Conservation (phyloP, 129 eudicot genomes). For the Flaveria brownii region DNA sequence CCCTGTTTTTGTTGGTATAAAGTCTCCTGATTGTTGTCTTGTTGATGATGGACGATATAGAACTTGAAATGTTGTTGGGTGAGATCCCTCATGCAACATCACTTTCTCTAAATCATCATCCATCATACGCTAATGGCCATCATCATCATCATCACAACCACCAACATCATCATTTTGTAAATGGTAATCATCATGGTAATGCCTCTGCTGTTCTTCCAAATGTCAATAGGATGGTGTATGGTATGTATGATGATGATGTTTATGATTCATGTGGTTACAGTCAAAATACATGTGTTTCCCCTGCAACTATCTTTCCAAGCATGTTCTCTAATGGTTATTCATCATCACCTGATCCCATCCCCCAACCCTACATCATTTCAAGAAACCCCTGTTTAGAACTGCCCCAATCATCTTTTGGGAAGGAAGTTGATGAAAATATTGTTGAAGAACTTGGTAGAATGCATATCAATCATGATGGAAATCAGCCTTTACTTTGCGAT, state of each 20-base stretch:
- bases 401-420: conserved; percentile 15
- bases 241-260: conserved; percentile 41
- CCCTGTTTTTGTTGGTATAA: conserved; percentile 21
- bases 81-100: conserved; percentile 87
- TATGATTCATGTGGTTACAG: conserved; percentile 33
- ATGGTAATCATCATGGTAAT: conserved; percentile 24
- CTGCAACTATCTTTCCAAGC: conserved; percentile 49
- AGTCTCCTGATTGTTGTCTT: not conserved
- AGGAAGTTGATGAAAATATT: conserved; percentile 29
- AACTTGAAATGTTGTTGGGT: conserved; percentile 73
- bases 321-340: conserved; percentile 53
- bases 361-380: conserved; percentile 33
- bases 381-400: conserved; percentile 28
- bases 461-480: conserved; percentile 43
- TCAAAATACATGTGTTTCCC: conserved; percentile 45
- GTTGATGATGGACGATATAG: conserved; percentile 60
- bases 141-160: conserved; percentile 26
- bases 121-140: not conserved
- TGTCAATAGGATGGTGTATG: conserved; percentile 22
- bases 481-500: conserved; percentile 31
- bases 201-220: not conserved
- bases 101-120: conserved; percentile 35
- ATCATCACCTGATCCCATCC: conserved; percentile 42
- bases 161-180: conserved; percentile 34
- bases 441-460: conserved; percentile 49